These are phyloP conservation scores for Apiospora marii DNA, from an alignment of 2,329 filamentous ascomycete genomes.

Conservation along the genomic window DNA sequence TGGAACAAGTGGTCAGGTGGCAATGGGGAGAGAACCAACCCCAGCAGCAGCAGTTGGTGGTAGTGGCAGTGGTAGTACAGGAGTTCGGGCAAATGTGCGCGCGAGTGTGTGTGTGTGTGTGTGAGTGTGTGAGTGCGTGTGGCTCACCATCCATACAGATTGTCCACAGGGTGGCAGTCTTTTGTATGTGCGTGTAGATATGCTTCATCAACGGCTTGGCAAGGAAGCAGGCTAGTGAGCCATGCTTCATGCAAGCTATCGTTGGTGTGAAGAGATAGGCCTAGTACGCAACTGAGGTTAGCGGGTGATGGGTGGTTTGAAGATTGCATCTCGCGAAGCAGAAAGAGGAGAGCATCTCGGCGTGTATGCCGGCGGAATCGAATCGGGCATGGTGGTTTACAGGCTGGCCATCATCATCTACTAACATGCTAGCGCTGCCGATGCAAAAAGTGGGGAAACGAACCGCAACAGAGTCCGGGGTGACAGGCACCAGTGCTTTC, in stretches of 20 bases:
- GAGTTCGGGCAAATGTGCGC: slow-evolving; percentile 2
- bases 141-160: slow-evolving; percentile 3
- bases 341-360: slow-evolving; percentile 19
- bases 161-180: neutral
- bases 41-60: neutral
- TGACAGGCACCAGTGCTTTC: slow-evolving; percentile 23
- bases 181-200: neutral
- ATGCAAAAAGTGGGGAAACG: slow-evolving; percentile 9
- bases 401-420: neutral
- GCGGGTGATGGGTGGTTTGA: slow-evolving; percentile 16
- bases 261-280: slow-evolving; percentile 21
- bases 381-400: slow-evolving; percentile 17
- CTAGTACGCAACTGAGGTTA: slow-evolving; percentile 11
- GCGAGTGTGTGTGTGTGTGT: neutral
- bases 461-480: slow-evolving; percentile 17
- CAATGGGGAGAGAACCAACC: slow-evolving; percentile 2
- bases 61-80: neutral
- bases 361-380: slow-evolving; percentile 19
- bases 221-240: slow-evolving; percentile 11
- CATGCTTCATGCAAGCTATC: slow-evolving; percentile 8
- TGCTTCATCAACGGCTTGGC: slow-evolving; percentile 13
- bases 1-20: slow-evolving; percentile 21
- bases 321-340: slow-evolving; percentile 13
- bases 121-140: neutral
- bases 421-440: slow-evolving; percentile 16